Evolutionary conservation across 2,329 filamentous ascomycete genomes (phyloP).

Genomic region (Ceratocystis papillata): DNA sequence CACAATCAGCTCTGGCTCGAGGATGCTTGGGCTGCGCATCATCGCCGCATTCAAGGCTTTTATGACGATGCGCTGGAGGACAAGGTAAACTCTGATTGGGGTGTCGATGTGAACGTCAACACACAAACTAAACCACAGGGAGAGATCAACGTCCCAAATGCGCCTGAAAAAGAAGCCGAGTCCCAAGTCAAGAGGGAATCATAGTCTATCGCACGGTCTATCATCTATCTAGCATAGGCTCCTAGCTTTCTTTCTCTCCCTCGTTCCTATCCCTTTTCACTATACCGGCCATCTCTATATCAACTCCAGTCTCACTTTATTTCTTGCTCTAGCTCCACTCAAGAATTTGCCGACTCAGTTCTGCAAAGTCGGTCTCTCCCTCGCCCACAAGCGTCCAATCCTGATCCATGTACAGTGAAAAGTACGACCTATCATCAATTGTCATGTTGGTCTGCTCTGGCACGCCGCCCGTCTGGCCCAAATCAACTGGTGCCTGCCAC

Average conservation of each 20-base stretch:
- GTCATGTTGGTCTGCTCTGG: conserved; percentile 19
- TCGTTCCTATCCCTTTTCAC: not conserved
- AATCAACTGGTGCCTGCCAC: conserved; percentile 20
- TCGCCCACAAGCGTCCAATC: conserved; percentile 23
- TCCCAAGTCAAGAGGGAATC: not conserved
- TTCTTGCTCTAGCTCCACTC: conserved; percentile 19
- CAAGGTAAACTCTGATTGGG: conserved; percentile 42
- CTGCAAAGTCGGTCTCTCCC: conserved; percentile 23
- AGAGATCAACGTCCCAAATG: not conserved
- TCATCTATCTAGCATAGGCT: not conserved
- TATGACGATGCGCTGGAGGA: conserved; percentile 40
- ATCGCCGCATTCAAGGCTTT: conserved; percentile 38
- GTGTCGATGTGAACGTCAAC: conserved; percentile 10
- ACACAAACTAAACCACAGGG: not conserved
- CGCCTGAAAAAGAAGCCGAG: conserved; percentile 9
- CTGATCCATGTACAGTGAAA: conserved; percentile 23
- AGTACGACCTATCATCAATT: conserved; percentile 22
- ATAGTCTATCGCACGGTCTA: conserved; percentile 11
- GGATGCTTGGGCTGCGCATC: conserved; percentile 43
- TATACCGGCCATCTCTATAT: not conserved
- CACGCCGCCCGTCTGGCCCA: conserved; percentile 17
- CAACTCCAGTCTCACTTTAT: not conserved
- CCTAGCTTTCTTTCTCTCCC: not conserved
- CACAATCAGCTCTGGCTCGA: conserved; percentile 45
- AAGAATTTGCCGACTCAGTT: conserved; percentile 22